Percentiles rank a stretch among this genome's conserved stretches.
Conservation (phyloP, 2,329 filamentous ascomycete genomes). For the Cryphonectria nitschkei region DNA sequence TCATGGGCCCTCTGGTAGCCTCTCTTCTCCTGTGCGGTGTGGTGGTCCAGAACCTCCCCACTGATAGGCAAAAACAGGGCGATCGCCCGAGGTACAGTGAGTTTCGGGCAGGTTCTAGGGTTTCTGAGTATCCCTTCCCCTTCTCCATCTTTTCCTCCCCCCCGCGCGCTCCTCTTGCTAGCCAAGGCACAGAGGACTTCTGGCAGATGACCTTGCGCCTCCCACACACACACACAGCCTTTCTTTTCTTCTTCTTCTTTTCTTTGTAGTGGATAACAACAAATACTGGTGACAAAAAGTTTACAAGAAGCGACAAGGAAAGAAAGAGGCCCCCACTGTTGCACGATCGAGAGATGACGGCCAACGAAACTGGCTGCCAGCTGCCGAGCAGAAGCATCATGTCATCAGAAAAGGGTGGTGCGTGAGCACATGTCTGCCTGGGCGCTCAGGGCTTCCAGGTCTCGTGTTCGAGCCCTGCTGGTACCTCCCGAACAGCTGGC, state of each 20-base stretch:
- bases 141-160: not conserved
- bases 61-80: slow-evolving; percentile 11
- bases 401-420: not conserved
- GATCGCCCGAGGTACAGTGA: slow-evolving; percentile 10
- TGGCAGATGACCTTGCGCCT: slow-evolving; percentile 27
- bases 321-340: slow-evolving; percentile 14
- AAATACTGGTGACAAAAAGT: too few species aligned
- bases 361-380: slow-evolving; percentile 17
- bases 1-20: not conserved
- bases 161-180: slow-evolving; percentile 16
- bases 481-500: slow-evolving; percentile 12
- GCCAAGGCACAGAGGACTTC: slow-evolving; percentile 23
- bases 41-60: slow-evolving; percentile 1
- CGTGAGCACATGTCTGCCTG: slow-evolving; percentile 25
- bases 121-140: not conserved
- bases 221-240: not conserved
- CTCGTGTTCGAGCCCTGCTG: slow-evolving; percentile 12
- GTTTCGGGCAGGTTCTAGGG: slow-evolving; percentile 26
- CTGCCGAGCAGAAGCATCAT: slow-evolving; percentile 17
- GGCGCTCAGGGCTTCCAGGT: slow-evolving; percentile 3
- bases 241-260: too few species aligned
- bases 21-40: not conserved
- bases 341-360: slow-evolving; percentile 15
- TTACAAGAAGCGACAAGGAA: too few species aligned
- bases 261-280: too few species aligned